Percentiles rank a stretch among this genome's conserved stretches.
Conservation (phyloP, 106 monocot genomes). For the Dioscorea zingiberensis region DNA sequence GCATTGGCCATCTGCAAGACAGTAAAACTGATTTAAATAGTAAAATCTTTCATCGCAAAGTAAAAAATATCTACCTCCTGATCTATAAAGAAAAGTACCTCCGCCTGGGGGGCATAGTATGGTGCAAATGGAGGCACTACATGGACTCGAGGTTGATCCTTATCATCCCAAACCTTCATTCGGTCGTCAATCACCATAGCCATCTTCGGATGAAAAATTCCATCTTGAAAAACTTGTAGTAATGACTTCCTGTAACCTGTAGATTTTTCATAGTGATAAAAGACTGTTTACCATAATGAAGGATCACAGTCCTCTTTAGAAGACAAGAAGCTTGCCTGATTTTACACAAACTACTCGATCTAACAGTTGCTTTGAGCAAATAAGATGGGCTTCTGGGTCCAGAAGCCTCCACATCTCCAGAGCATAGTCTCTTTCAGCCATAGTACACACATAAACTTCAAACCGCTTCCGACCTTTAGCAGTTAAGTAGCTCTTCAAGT, state of each 20-base stretch:
- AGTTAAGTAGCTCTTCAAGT: slow-evolving; percentile 82
- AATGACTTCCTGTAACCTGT: slow-evolving; percentile 76
- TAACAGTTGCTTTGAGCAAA: slow-evolving; percentile 49
- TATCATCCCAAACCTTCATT: slow-evolving; percentile 83
- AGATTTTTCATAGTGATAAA: background rate
- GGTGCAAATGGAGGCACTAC: slow-evolving; percentile 91
- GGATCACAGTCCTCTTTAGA: background rate
- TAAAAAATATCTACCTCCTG: background rate
- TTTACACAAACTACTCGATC: slow-evolving; percentile 87
- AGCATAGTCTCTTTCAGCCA: slow-evolving; percentile 99
- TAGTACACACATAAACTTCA: slow-evolving; percentile 97
- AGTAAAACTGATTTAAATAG: background rate
- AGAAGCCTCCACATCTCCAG: slow-evolving; percentile 99
- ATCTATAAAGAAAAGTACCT: slow-evolving; percentile 28
- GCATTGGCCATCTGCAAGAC: slow-evolving; percentile 52
- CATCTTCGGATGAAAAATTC: slow-evolving; percentile 83
- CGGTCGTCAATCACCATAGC: slow-evolving; percentile 98
- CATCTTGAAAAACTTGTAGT: slow-evolving; percentile 72
- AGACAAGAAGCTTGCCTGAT: slow-evolving; percentile 46
- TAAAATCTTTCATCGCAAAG: background rate
- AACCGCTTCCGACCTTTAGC: slow-evolving; percentile 96
- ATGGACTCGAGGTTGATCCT: slow-evolving; percentile 89
- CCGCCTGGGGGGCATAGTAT: slow-evolving; percentile 96
- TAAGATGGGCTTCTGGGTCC: slow-evolving; percentile 80
- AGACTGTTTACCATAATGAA: background rate